phyloP scores from a whole-genome alignment of 768 basidiomycete genomes.

The Termitomyces sp. region DNA sequence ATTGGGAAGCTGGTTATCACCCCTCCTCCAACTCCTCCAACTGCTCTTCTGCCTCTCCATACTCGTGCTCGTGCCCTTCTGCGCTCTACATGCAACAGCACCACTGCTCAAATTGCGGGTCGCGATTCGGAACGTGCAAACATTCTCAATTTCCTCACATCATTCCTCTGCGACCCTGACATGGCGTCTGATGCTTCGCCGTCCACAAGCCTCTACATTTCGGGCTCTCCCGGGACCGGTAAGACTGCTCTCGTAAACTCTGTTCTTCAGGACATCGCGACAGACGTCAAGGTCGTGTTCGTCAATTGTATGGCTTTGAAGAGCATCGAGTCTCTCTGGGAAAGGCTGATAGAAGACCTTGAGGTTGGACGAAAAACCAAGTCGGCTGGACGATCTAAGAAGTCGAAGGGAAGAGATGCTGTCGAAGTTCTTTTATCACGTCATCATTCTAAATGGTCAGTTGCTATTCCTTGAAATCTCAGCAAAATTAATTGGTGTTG shows the following conservation, averaged over 20 bases:
- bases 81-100: slow-evolving; percentile 62
- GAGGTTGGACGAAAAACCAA: slow-evolving; percentile 29
- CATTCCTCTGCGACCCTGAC: slow-evolving; percentile 38
- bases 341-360: slow-evolving; percentile 57
- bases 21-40: slow-evolving; percentile 59
- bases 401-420: slow-evolving; percentile 43
- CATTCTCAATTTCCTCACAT: slow-evolving; percentile 55
- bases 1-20: slow-evolving; percentile 41
- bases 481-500: slow-evolving; percentile 12
- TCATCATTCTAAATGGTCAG: slow-evolving; percentile 51
- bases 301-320: slow-evolving; percentile 82
- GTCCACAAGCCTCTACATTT: slow-evolving; percentile 70
- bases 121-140: slow-evolving; percentile 58
- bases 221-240: slow-evolving; percentile 89
- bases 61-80: slow-evolving; percentile 64
- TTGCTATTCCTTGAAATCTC: slow-evolving; percentile 3
- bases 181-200: slow-evolving; percentile 16
- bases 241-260: slow-evolving; percentile 83
- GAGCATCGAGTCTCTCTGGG: slow-evolving; percentile 66
- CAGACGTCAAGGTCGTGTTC: slow-evolving; percentile 44
- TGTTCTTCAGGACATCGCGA: slow-evolving; percentile 41
- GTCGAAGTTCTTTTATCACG: slow-evolving; percentile 40
- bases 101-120: slow-evolving; percentile 52
- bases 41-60: slow-evolving; percentile 42
- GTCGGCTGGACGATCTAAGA: slow-evolving; percentile 27